Conservation (phyloP, 495 filamentous ascomycete species). For the Paragyromitra xinjiangensis region DNA sequence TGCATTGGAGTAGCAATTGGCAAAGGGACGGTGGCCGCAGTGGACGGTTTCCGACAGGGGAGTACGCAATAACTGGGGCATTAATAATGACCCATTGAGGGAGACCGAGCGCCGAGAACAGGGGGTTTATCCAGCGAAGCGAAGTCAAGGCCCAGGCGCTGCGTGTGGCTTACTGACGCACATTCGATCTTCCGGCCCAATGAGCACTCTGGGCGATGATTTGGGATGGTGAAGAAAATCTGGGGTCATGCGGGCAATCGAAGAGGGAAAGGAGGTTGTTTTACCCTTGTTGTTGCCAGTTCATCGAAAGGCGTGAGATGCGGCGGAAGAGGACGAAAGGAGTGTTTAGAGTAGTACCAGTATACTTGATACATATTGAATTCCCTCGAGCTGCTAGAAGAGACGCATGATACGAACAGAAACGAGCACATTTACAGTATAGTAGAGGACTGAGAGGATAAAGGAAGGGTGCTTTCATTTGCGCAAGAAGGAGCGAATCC, state of each 20-base stretch:
- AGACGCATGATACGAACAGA: slow-evolving; percentile 19
- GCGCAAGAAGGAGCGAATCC: slow-evolving; percentile 10
- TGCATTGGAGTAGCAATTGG: slow-evolving; percentile 49
- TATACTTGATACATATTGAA: slow-evolving; percentile 2
- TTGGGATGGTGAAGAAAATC: slow-evolving; percentile 52
- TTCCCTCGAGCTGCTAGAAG: slow-evolving; percentile 12
- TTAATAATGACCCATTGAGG: slow-evolving; percentile 35
- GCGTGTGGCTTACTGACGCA: slow-evolving; percentile 54
- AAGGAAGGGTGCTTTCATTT: slow-evolving; percentile 34
- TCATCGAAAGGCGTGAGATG: slow-evolving; percentile 44
- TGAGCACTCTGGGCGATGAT: slow-evolving; percentile 41
- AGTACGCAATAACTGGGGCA: slow-evolving; percentile 28
- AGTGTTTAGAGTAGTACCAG: slow-evolving; percentile 8
- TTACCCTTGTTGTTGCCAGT: slow-evolving; percentile 39
- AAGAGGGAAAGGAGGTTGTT: slow-evolving; percentile 43
- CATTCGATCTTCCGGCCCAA: slow-evolving; percentile 55
- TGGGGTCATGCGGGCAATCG: slow-evolving; percentile 56
- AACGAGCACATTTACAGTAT: slow-evolving; percentile 30
- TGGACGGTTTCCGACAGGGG: slow-evolving; percentile 37
- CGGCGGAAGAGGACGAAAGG: slow-evolving; percentile 17
- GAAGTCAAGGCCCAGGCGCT: slow-evolving; percentile 44
- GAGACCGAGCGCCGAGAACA: slow-evolving; percentile 29
- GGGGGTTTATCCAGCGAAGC: slow-evolving; percentile 30
- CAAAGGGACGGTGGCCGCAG: slow-evolving; percentile 31
- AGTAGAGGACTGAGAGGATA: slow-evolving; percentile 32